A percentile compares a stretch with the other conserved stretches of the same genome.
Conservation (phyloP, 2,329 filamentous ascomycete species). For the Fusarium sacchari region DNA sequence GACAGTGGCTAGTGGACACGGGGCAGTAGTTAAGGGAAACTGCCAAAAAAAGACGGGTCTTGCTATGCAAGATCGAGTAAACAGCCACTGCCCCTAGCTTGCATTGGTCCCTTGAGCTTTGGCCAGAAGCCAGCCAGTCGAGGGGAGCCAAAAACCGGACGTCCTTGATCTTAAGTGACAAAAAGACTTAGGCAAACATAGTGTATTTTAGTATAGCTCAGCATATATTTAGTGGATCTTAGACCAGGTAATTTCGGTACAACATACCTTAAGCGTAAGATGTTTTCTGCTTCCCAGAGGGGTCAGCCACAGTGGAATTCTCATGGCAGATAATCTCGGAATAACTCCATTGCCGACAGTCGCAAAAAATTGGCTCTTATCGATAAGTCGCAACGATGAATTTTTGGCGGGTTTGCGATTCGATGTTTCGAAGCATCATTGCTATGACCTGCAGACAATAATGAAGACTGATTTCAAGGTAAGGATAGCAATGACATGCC, state of each 20-base stretch:
- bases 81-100: constrained; percentile 16
- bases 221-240: background rate
- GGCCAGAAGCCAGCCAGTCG: constrained; percentile 41
- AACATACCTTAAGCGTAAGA: background rate
- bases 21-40: constrained; percentile 41
- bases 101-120: constrained; percentile 35
- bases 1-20: constrained; percentile 44
- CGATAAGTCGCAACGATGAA: constrained; percentile 49
- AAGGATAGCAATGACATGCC: constrained; percentile 36
- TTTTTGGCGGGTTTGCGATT: constrained; percentile 46
- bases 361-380: constrained; percentile 47
- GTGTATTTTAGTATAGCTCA: accelerated
- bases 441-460: constrained; percentile 60
- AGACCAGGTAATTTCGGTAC: background rate
- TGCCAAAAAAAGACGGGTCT: constrained; percentile 37
- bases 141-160: background rate
- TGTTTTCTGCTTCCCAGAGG: background rate
- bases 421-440: constrained; percentile 46
- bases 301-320: constrained; percentile 26
- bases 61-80: constrained; percentile 28
- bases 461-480: constrained; percentile 99
- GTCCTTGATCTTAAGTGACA: background rate
- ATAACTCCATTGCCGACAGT: constrained; percentile 48
- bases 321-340: constrained; percentile 40
- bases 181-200: background rate